Evolutionary conservation across 176 grass and related monocot genomes (phyloP), one percentile per base, ranked within the genome.

Genomic region (Dendrocalamus sinicus): DNA sequence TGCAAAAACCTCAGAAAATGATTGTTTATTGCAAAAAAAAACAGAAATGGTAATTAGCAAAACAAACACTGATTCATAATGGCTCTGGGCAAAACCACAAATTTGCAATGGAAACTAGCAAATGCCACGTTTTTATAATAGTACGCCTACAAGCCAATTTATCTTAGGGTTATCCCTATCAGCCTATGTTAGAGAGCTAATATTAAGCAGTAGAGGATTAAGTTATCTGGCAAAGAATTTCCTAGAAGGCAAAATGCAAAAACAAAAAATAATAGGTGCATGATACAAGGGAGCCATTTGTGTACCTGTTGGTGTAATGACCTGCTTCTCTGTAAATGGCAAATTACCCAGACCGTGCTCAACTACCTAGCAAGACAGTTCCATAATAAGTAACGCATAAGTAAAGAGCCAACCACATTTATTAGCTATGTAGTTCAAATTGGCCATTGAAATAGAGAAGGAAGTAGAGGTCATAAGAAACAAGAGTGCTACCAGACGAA

Each of bases 271-370:
- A 55, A 55, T 60, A 43, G 0, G 32, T 63, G 45, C 20, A 81
- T 23, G 8, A 59, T 13, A 72, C 60, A 86, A 80, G 4, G 58
- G 46, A 45, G 58, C n/a, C 53, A 72, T 28, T 3, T 7, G 64
- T 73, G 37, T 84, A 98, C 95, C 93, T 73, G 91, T 98, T 63
- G 93, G 93, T 78, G 95, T 98, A 80, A 90, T 26, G 19, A 98
- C 70, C 67, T 98, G 95, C 89, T 93, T 98, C 85, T 98, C 95
- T 81, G 92, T 91, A 85, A 98, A 98, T 82, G 95, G 95, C 77
- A 98, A 91, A 89, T 98, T 86, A 15, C 95, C 93, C 65, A 98
- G 81, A 68, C 95, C 95, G 72, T 95, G 90, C 68, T 98, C 95
- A 68, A 98, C 93, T 14, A 98, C 95, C 95, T 98, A 87, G 55